Percentiles rank a stretch among this genome's conserved stretches.
Conservation (phyloP, 1,139 yeast genomes). For the Candida freyschussii region DNA sequence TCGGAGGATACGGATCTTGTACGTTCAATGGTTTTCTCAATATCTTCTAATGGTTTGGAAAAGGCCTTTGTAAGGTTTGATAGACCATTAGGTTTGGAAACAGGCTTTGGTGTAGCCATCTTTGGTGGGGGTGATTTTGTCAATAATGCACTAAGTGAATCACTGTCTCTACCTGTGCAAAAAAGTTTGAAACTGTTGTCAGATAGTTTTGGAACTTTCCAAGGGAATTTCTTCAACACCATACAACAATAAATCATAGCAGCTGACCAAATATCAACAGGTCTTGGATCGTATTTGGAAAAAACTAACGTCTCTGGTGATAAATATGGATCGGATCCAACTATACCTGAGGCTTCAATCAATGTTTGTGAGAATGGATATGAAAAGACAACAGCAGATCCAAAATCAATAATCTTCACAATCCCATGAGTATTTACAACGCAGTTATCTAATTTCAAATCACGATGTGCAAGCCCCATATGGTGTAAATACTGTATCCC, state of each 20-base stretch:
- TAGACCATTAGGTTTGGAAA: slow-evolving; percentile 17
- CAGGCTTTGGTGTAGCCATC: slow-evolving; percentile 24
- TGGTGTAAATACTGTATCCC: slow-evolving; percentile 84
- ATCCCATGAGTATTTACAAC: slow-evolving; percentile 83
- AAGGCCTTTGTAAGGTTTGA: slow-evolving; percentile 27
- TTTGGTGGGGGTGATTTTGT: slow-evolving; percentile 36
- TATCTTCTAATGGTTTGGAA: slow-evolving; percentile 31
- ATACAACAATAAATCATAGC: slow-evolving; percentile 93
- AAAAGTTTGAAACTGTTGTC: slow-evolving; percentile 74
- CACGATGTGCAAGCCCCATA: slow-evolving; percentile 88
- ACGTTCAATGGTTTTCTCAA: slow-evolving; percentile 7
- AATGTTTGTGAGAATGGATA: slow-evolving; percentile 82
- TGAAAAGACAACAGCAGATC: slow-evolving; percentile 88
- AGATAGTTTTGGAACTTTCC: slow-evolving; percentile 89
- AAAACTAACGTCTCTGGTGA: slow-evolving; percentile 91
- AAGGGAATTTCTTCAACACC: slow-evolving; percentile 90
- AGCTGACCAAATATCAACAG: slow-evolving; percentile 92
- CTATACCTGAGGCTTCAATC: slow-evolving; percentile 84
- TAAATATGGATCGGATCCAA: slow-evolving; percentile 89
- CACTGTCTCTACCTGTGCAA: slow-evolving; percentile 40
- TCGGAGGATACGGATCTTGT: background rate
- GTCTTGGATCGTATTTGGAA: slow-evolving; percentile 83
- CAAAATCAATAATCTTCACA: slow-evolving; percentile 88
- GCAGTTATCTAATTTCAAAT: slow-evolving; percentile 88
- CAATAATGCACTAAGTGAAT: slow-evolving; percentile 35